These are phyloP conservation scores for Bonia amplexicaulis DNA, from an alignment of 176 grass and related monocot species.

Conservation along the genomic window DNA sequence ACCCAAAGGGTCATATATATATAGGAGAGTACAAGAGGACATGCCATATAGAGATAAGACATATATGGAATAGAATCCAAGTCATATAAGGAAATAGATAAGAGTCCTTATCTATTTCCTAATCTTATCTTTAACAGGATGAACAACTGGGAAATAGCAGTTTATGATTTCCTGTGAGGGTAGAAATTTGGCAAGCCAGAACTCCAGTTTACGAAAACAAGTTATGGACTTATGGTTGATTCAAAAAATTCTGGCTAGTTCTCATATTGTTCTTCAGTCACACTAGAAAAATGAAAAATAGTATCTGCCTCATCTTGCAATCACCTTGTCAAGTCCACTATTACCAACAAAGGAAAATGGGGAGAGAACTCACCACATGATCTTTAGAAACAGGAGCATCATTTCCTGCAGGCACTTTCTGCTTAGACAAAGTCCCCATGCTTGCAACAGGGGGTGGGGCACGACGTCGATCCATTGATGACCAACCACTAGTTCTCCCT, in stretches of 20 bases:
- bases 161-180: not conserved
- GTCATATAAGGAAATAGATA: too few relatives aligned
- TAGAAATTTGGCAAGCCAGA: not conserved
- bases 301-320: not conserved
- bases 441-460: slow-evolving; percentile 58
- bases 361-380: slow-evolving; percentile 54
- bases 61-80: too few relatives aligned
- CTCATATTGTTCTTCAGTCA: not conserved
- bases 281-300: not conserved
- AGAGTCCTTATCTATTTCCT: too few relatives aligned
- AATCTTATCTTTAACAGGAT: too few relatives aligned
- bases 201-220: not conserved
- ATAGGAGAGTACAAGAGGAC: too few relatives aligned
- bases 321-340: not conserved
- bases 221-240: not conserved
- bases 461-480: slow-evolving; percentile 60
- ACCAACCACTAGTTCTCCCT: slow-evolving; percentile 85
- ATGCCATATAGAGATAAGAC: too few relatives aligned
- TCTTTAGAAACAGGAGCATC: slow-evolving; percentile 54
- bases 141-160: not conserved
- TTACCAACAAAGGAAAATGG: not conserved
- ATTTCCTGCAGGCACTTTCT: slow-evolving; percentile 76
- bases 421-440: slow-evolving; percentile 51
- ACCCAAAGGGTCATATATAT: too few relatives aligned
- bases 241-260: not conserved